Base-by-base conservation (phyloP, 169 alveolate species). In the Plasmodium ovale region DNA sequence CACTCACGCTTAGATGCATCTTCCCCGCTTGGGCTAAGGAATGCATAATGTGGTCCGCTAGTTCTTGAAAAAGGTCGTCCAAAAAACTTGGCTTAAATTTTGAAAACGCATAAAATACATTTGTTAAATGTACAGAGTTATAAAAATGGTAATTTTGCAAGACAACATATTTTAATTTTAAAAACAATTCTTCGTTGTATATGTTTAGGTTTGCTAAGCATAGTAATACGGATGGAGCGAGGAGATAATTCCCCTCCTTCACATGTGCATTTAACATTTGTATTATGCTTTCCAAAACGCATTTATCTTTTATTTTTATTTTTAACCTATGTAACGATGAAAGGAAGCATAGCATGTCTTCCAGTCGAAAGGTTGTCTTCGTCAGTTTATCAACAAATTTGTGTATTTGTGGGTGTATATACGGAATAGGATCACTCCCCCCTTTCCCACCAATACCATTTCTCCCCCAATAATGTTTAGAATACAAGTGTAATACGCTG, bases 71-170 rank as follows among this genome's bases (percentile, higher is more conserved):
- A 31, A 74, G 65, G 9, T 74, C 88, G 12, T 74, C 51, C 23
- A 60, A 65, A 19, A 6, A 14, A 74, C 31, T 39, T 31, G 88
- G 77, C 9, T 47, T 60, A 47, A 74, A 74, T 51, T 74, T 74
- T 19, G 88, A 60, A 67, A 74, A 74, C 33, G 74, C 69, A 64
- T 74, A 74, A 33, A 59, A 74, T 53, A 74, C 16, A 59, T 74
- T 74, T 29, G 88, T 74, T 25, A 74, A 16, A 59, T 74, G 88
- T 29, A 74, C 64, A 21, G 88, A 74, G 16, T 74, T 74, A 67
- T 74, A 74, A 65, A 74, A 74, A 42, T 51, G 21, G 35, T 74
- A 74, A 74, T 74, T 74, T 37, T 74, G 68, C 35, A 74, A 27
- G 39, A 74, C 51, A 53, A 74, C n/a, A 49, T 42, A 27, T 74